Conservation (phyloP, 176 grass and related monocot genomes). For the Hsuehochloa calcarea region DNA sequence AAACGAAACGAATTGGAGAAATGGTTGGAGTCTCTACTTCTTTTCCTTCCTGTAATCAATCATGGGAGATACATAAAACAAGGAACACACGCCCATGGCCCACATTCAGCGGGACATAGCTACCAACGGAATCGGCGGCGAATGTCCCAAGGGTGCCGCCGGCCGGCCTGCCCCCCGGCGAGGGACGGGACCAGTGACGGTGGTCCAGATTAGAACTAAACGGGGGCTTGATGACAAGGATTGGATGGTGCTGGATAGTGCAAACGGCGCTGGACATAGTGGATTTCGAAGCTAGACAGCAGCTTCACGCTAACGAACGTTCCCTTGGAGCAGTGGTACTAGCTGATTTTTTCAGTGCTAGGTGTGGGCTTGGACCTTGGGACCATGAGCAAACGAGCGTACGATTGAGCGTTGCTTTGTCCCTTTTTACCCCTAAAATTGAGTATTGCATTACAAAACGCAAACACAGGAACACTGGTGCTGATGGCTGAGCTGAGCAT, state of each 20-base stretch:
- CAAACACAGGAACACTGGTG: background rate
- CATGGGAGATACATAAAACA: conserved; percentile 7
- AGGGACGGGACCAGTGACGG: background rate
- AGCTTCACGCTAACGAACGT: background rate
- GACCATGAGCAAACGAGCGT: background rate
- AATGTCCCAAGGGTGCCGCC: background rate
- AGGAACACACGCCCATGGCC: background rate
- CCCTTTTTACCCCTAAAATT: background rate
- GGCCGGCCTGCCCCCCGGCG: conserved; percentile 9
- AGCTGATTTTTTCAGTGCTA: background rate
- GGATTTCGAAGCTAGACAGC: background rate
- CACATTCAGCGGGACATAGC: background rate
- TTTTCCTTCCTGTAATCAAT: background rate
- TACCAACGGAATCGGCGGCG: conserved; percentile 15
- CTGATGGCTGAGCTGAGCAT: background rate
- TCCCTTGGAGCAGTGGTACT: background rate
- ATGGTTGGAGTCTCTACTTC: background rate
- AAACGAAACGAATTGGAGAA: conserved; percentile 3
- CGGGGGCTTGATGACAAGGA: background rate
- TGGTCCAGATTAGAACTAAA: background rate
- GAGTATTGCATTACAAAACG: background rate
- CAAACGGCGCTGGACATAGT: background rate
- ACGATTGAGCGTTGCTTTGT: too few species aligned
- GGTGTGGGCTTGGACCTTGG: background rate
- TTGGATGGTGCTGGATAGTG: background rate